Evolutionary conservation across 306 rosid species (phyloP).

Genomic region (Urtica urens): DNA sequence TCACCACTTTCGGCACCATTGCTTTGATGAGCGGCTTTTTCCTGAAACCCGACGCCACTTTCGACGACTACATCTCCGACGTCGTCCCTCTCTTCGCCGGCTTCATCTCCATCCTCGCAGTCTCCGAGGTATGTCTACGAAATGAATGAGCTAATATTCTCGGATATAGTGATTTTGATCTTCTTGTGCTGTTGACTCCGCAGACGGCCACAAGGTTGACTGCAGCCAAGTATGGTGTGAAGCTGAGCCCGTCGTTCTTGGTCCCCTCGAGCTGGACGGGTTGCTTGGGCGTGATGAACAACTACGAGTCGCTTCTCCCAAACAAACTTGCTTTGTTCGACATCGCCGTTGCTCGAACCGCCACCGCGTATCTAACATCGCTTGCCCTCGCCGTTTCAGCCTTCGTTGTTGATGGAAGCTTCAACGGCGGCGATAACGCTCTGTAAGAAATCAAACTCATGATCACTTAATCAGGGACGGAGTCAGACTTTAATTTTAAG

Average conservation of each 20-base stretch:
- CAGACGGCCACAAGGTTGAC: constrained; percentile 84
- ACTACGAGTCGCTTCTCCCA: constrained; percentile 78
- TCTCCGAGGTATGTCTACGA: constrained; percentile 68
- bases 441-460: constrained; percentile 59
- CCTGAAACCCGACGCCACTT: constrained; percentile 79
- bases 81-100: constrained; percentile 87
- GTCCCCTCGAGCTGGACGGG: constrained; percentile 96
- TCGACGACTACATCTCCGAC: constrained; percentile 66
- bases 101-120: constrained; percentile 65
- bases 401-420: constrained; percentile 80
- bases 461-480: not conserved
- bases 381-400: constrained; percentile 69
- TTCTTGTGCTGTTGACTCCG: no score
- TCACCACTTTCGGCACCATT: constrained; percentile 80
- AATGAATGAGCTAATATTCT: no score
- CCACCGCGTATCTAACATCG: constrained; percentile 78
- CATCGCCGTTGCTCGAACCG: constrained; percentile 80
- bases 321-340: constrained; percentile 82
- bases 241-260: constrained; percentile 87
- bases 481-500: no score
- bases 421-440: constrained; percentile 90
- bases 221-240: constrained; percentile 73
- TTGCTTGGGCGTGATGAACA: constrained; percentile 85
- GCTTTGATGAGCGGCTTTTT: constrained; percentile 89
- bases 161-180: no score